Evolutionary conservation across 2,329 filamentous ascomycete species (phyloP).

Genomic region (Pseudocercospora fijiensis): DNA sequence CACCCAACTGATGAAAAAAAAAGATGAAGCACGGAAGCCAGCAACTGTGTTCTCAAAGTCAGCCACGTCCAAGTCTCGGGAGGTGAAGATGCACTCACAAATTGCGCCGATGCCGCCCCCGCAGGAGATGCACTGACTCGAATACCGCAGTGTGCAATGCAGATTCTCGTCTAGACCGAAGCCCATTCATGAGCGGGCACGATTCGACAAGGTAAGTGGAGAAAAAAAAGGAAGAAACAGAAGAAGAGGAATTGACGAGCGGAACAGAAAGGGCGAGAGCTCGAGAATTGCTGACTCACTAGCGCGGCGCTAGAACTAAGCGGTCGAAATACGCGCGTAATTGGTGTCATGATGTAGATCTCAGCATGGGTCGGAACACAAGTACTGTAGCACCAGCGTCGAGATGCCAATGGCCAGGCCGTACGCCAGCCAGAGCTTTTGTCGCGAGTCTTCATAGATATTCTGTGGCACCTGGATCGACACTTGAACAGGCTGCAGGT

Average conservation of each 20-base stretch:
- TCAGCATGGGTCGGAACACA: too few relatives aligned
- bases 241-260: too few relatives aligned
- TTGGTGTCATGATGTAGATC: background rate
- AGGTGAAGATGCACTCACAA: background rate
- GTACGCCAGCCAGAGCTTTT: background rate
- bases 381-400: background rate
- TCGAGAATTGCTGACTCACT: too few relatives aligned
- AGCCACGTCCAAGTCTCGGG: background rate
- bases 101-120: background rate
- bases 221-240: background rate
- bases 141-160: background rate
- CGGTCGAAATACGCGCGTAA: background rate
- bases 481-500: background rate
- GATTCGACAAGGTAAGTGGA: background rate
- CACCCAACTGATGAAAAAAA: background rate
- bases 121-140: background rate
- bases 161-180: background rate
- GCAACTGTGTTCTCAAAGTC: background rate
- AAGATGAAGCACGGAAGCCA: background rate
- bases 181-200: background rate
- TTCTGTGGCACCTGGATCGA: background rate
- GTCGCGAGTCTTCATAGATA: background rate
- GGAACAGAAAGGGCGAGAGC: too few relatives aligned
- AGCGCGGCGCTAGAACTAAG: too few relatives aligned
- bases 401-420: background rate